phyloP scores from a whole-genome alignment of 768 basidiomycete genomes.

The Asterophora lycoperdoides region DNA sequence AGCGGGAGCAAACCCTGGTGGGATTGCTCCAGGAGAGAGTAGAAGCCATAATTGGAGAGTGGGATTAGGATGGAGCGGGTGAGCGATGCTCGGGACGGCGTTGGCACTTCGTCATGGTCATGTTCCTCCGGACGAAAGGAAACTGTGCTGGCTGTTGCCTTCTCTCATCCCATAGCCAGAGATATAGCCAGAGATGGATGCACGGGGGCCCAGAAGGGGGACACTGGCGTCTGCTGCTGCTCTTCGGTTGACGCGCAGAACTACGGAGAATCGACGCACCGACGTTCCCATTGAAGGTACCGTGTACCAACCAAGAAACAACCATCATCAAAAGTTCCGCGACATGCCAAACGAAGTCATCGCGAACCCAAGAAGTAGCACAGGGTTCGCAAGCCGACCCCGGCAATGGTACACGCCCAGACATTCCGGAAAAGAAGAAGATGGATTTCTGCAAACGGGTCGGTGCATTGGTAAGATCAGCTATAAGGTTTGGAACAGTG shows the following conservation, averaged over 20 bases:
- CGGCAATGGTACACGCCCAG: conserved; percentile 29
- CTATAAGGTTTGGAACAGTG: neutral
- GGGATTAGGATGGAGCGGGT: conserved; percentile 34
- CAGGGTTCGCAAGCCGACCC: conserved; percentile 35
- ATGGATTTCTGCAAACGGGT: conserved; percentile 28
- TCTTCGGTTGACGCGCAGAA: neutral
- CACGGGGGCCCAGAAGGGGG: neutral
- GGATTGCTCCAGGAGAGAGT: conserved; percentile 41
- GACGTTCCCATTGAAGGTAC: conserved; percentile 22
- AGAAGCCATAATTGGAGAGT: conserved; percentile 36
- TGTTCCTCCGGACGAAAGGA: neutral
- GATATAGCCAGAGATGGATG: neutral
- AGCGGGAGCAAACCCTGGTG: conserved; percentile 38
- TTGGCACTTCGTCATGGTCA: conserved; percentile 4
- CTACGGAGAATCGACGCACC: conserved; percentile 15
- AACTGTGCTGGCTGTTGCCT: neutral
- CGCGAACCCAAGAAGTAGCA: conserved; percentile 29
- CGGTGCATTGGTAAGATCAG: neutral
- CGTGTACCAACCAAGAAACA: conserved; percentile 26
- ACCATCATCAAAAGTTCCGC: conserved; percentile 26
- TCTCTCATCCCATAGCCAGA: neutral
- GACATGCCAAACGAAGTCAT: conserved; percentile 34
- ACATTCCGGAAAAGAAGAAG: conserved; percentile 34
- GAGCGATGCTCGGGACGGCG: conserved; percentile 18
- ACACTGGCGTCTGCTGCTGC: neutral